Conservation (phyloP, 345 rosid species). For the Rubroshorea leprosula region DNA sequence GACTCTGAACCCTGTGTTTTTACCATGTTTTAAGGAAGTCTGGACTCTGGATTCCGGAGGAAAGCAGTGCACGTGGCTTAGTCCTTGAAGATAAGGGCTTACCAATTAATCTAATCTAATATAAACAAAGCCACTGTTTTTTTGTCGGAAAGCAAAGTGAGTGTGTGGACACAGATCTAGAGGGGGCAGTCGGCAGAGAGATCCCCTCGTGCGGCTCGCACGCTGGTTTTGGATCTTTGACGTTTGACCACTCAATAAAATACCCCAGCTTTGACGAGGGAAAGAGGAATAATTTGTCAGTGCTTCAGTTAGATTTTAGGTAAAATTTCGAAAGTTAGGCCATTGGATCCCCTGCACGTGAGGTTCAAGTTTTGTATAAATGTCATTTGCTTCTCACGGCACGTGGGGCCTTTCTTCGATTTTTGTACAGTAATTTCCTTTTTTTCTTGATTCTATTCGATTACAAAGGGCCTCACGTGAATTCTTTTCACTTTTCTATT, state of each 20-base stretch:
- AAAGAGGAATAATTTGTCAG: slow-evolving; percentile 23
- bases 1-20: too few species aligned
- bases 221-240: slow-evolving; percentile 38
- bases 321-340: slow-evolving; percentile 2
- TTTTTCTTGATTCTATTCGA: background rate
- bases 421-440: slow-evolving; percentile 16
- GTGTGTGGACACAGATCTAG: slow-evolving; percentile 4
- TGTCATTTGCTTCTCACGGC: slow-evolving; percentile 2
- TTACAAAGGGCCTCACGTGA: slow-evolving; percentile 12
- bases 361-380: too few species aligned
- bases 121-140: slow-evolving; percentile 4
- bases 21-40: too few species aligned
- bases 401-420: slow-evolving; percentile 15
- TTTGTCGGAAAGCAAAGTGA: slow-evolving; percentile 13
- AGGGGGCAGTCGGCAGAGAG: slow-evolving; percentile 19
- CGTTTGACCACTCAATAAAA: slow-evolving; percentile 37
- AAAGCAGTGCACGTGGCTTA: slow-evolving; percentile 29
- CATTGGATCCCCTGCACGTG: slow-evolving; percentile 57
- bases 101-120: background rate
- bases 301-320: background rate
- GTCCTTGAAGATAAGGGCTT: slow-evolving; percentile 5
- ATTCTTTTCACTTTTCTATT: slow-evolving; percentile 6
- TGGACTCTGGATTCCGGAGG: too few species aligned
- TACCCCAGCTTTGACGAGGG: background rate
- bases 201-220: slow-evolving; percentile 75